phyloP scores from a whole-genome alignment of 805 yeast genomes.

The Monosporozyma yasuniensis region DNA sequence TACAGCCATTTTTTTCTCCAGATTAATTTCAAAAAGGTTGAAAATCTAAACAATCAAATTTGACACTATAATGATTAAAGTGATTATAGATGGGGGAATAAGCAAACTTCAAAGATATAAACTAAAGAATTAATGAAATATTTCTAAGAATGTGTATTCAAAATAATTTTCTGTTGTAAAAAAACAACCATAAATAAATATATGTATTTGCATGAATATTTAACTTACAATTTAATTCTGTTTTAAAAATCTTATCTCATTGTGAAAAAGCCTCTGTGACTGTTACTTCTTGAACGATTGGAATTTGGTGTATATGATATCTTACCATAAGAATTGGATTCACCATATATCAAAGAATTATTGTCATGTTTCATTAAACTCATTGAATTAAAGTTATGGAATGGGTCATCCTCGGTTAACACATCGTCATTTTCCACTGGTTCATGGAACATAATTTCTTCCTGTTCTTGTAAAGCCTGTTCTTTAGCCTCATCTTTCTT shows the following conservation, averaged over 20 bases:
- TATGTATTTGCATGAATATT: background rate
- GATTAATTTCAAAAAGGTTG: no score
- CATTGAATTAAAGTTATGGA: slow-evolving; percentile 74
- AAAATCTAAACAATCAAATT: no score
- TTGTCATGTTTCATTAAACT: slow-evolving; percentile 69
- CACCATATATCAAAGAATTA: slow-evolving; percentile 41
- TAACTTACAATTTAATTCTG: background rate
- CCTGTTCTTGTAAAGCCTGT: slow-evolving; percentile 17
- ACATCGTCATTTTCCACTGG: slow-evolving; percentile 27
- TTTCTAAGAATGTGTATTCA: no score
- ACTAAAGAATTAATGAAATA: no score
- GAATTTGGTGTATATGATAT: slow-evolving; percentile 34
- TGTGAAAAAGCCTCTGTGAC: slow-evolving; percentile 31
- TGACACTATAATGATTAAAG: no score
- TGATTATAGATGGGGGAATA: no score
- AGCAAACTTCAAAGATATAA: no score
- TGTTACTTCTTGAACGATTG: slow-evolving; percentile 34
- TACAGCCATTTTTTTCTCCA: no score
- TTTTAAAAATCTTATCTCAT: slow-evolving; percentile 11
- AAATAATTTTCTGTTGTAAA: no score
- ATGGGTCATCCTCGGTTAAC: slow-evolving; percentile 54
- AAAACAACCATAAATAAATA: background rate
- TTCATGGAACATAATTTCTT: slow-evolving; percentile 26
- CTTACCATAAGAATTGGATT: slow-evolving; percentile 35
- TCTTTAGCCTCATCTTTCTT: slow-evolving; percentile 17